Conservation (phyloP, 495 filamentous ascomycete species). For the Hyaloscypha finlandica region DNA sequence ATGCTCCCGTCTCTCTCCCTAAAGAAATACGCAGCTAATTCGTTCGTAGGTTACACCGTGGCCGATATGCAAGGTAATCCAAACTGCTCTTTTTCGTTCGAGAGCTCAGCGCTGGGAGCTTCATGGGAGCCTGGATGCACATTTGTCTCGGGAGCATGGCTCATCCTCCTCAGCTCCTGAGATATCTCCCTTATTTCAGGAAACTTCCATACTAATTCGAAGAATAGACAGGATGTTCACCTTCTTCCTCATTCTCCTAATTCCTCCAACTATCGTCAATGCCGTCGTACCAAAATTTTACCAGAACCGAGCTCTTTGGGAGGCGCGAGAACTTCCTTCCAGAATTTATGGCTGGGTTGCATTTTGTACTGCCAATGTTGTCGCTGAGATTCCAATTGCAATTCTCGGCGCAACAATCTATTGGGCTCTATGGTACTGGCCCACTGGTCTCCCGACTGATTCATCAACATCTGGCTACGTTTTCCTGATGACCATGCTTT, state of each 20-base stretch:
- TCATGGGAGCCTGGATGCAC: no score
- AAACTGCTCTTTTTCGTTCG: no score
- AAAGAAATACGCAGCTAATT: no score
- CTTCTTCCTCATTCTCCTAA: conserved; percentile 69
- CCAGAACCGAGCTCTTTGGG: conserved; percentile 72
- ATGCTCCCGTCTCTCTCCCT: no score
- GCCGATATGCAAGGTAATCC: no score
- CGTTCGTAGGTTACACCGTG: no score
- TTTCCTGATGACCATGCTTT: conserved; percentile 80
- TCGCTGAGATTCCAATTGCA: conserved; percentile 75
- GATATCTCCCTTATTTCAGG: no score
- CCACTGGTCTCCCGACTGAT: conserved; percentile 68
- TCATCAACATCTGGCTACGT: conserved; percentile 74
- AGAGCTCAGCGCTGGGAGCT: no score
- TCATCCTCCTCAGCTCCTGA: no score
- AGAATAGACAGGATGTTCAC: conserved; percentile 50
- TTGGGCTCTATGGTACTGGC: conserved; percentile 78
- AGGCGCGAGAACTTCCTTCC: conserved; percentile 72
- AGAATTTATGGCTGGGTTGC: conserved; percentile 84
- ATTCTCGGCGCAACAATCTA: conserved; percentile 67
- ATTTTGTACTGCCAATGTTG: conserved; percentile 73
- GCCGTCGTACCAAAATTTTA: conserved; percentile 85
- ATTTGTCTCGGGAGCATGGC: no score
- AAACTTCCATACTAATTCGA: no score
- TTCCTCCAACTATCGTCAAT: conserved; percentile 68